Percentiles rank a stretch among this genome's conserved stretches.
phyloP scores from a whole-genome alignment of 1,284 basidiomycete genomes.

The Volvariella volvacea region DNA sequence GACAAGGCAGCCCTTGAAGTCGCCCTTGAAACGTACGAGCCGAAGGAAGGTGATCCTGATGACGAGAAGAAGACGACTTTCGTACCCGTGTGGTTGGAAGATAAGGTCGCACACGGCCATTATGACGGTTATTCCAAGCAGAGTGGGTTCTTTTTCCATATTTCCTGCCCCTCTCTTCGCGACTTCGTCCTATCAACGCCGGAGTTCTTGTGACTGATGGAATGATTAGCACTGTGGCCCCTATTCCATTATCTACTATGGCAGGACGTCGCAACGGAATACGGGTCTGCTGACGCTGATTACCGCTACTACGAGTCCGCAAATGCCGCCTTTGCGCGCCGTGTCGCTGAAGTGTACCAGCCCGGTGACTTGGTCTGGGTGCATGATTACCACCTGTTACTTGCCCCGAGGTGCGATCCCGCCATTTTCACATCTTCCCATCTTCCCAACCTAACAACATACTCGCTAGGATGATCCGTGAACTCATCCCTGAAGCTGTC shows the following conservation, averaged over 20 bases:
- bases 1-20: conserved; percentile 60
- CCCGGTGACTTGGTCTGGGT: conserved; percentile 91
- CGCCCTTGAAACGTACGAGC: conserved; percentile 50
- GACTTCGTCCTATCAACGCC: background rate
- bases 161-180: conserved; percentile 1
- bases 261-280: conserved; percentile 87
- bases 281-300: conserved; percentile 75
- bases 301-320: conserved; percentile 84
- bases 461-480: conserved; percentile 59
- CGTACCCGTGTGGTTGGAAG: conserved; percentile 90
- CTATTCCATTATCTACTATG: conserved; percentile 98
- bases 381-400: conserved; percentile 90
- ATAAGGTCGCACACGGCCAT: conserved; percentile 86
- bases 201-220: background rate
- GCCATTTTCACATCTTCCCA: conserved; percentile 1
- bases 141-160: conserved; percentile 43
- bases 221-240: conserved; percentile 80
- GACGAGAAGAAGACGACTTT: conserved; percentile 57
- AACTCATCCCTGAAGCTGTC: conserved; percentile 69
- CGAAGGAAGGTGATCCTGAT: conserved; percentile 54
- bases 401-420: conserved; percentile 58
- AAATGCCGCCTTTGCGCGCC: conserved; percentile 81
- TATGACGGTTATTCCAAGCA: conserved; percentile 99
- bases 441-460: background rate
- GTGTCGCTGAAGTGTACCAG: conserved; percentile 71